phyloP scores from a whole-genome alignment of 148 eudicot species.

The Chenopodium suecicum region DNA sequence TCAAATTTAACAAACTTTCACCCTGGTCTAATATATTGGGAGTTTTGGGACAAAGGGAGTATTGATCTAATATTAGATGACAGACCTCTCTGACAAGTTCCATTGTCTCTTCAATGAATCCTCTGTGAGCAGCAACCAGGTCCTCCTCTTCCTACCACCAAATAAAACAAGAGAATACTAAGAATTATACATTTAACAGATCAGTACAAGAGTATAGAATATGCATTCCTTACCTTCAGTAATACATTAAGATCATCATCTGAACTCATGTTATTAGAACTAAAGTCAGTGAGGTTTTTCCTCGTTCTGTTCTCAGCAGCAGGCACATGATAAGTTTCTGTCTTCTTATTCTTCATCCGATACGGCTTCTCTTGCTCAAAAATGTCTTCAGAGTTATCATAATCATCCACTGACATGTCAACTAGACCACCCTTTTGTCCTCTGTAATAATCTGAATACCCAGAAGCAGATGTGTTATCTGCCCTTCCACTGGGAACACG shows the following conservation, averaged over 20 bases:
- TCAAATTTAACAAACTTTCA: neutral
- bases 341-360: conserved; percentile 33
- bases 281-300: conserved; percentile 25
- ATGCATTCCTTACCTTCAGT: conserved; percentile 43
- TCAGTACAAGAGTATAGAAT: neutral
- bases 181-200: neutral
- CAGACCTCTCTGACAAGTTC: conserved; percentile 66
- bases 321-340: conserved; percentile 31
- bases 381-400: conserved; percentile 36
- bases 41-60: neutral
- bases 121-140: conserved; percentile 62
- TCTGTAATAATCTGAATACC: conserved; percentile 30
- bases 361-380: conserved; percentile 41
- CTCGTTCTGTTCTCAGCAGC: conserved; percentile 31
- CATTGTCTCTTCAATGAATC: conserved; percentile 62
- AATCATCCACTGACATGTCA: conserved; percentile 40
- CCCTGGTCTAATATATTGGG: neutral
- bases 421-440: conserved; percentile 33
- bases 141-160: conserved; percentile 65
- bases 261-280: conserved; percentile 27
- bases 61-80: neutral
- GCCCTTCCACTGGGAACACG: conserved; percentile 49
- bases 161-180: conserved; percentile 5
- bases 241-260: conserved; percentile 60
- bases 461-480: conserved; percentile 28